Evolutionary conservation across 2,329 filamentous ascomycete genomes (phyloP).

Genomic region (Sclerotinia nivalis): DNA sequence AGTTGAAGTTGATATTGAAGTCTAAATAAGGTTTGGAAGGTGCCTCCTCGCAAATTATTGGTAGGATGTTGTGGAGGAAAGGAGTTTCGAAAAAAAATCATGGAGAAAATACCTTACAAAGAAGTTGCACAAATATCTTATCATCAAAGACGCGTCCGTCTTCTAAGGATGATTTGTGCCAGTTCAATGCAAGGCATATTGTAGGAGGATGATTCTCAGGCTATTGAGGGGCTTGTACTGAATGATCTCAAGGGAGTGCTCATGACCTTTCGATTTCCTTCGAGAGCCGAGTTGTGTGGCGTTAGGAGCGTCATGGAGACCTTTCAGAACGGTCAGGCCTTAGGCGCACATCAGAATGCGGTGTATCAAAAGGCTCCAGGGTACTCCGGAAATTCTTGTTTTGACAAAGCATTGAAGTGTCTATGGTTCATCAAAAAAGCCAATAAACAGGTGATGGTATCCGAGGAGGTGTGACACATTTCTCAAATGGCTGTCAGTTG

Average conservation of each 20-base stretch:
- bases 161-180: background rate
- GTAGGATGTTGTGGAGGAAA: background rate
- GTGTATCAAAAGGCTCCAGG: background rate
- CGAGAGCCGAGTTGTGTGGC: background rate
- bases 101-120: background rate
- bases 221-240: background rate
- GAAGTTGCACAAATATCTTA: background rate
- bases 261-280: background rate
- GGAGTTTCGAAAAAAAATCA: background rate
- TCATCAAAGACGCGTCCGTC: conserved; percentile 9
- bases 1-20: background rate
- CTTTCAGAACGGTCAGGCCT: background rate
- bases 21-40: background rate
- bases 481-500: too few relatives aligned
- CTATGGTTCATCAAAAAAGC: too few relatives aligned
- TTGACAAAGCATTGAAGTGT: too few relatives aligned
- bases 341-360: background rate
- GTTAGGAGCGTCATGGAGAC: background rate
- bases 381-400: too few relatives aligned
- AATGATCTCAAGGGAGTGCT: background rate
- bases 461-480: too few relatives aligned
- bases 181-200: background rate
- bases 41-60: background rate
- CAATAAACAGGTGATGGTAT: too few relatives aligned
- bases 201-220: background rate